These are phyloP conservation scores for Elsinoe fawcettii DNA, from an alignment of 2,329 filamentous ascomycete species.

Conservation along the genomic window DNA sequence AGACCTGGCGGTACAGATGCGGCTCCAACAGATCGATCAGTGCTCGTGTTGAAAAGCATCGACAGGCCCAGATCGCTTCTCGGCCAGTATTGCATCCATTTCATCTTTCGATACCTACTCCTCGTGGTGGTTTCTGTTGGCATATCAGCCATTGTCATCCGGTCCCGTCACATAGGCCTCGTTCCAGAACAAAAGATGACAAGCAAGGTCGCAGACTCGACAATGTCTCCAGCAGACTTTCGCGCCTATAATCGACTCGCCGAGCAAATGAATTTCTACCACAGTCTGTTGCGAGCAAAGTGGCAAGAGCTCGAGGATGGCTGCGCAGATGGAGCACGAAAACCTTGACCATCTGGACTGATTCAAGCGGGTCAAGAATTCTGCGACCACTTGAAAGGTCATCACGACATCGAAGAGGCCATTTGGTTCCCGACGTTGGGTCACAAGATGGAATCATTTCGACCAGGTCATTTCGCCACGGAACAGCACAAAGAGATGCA, in stretches of 20 bases:
- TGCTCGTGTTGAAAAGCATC: no score
- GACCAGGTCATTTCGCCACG: background rate
- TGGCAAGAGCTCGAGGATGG: background rate
- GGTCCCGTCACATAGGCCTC: no score
- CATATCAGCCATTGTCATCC: no score
- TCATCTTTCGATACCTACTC: background rate
- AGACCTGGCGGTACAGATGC: no score
- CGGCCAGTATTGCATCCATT: background rate
- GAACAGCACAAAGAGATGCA: constrained; percentile 69
- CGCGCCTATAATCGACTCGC: constrained; percentile 60
- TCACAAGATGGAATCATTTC: background rate
- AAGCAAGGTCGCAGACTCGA: background rate
- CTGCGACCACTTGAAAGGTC: background rate
- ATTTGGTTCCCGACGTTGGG: background rate
- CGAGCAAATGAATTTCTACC: constrained; percentile 55
- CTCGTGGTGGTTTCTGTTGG: no score
- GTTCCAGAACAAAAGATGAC: no score
- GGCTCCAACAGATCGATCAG: no score
- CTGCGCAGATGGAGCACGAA: background rate
- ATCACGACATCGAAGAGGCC: background rate
- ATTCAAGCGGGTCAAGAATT: background rate
- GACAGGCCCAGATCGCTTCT: no score
- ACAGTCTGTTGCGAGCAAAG: background rate
- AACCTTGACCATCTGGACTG: background rate
- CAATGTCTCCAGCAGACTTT: constrained; percentile 55